Conservation (phyloP, 164 flowering plant genomes). For the Vitis cinerea region DNA sequence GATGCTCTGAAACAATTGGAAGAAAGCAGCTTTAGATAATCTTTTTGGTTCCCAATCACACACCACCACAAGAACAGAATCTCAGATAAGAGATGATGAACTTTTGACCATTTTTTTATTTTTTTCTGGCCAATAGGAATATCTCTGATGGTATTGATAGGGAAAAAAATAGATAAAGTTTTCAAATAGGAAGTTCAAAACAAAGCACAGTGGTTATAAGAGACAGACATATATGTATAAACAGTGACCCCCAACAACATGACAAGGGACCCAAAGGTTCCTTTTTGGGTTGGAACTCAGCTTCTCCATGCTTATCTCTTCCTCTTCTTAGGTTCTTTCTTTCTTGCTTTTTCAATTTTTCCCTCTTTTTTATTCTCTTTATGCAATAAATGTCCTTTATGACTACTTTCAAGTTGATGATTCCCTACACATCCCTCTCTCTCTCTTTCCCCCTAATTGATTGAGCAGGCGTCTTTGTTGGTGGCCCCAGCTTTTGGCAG, state of each 20-base stretch:
- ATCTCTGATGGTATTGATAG: constrained; percentile 16
- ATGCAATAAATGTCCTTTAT: constrained; percentile 27
- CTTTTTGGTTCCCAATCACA: constrained; percentile 56
- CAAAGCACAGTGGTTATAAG: constrained; percentile 22
- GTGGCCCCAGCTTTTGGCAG: constrained; percentile 33
- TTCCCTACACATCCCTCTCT: constrained; percentile 7
- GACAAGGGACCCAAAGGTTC: constrained; percentile 35
- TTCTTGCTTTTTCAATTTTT: neutral
- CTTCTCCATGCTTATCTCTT: constrained; percentile 48
- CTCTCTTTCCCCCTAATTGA: constrained; percentile 18
- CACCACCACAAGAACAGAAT: constrained; percentile 58
- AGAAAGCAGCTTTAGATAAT: constrained; percentile 39
- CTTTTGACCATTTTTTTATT: constrained; percentile 34
- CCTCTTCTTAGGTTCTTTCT: constrained; percentile 7
- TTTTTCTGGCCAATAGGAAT: constrained; percentile 19
- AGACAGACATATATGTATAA: constrained; percentile 34
- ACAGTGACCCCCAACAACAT: constrained; percentile 51
- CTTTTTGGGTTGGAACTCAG: constrained; percentile 27
- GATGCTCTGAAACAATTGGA: constrained; percentile 44
- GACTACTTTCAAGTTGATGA: constrained; percentile 19
- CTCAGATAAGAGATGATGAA: constrained; percentile 48
- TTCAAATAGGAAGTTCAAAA: constrained; percentile 20
- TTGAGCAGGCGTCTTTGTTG: constrained; percentile 28
- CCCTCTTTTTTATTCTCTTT: constrained; percentile 10
- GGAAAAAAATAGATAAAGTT: constrained; percentile 9